Percentiles rank a stretch among this genome's conserved stretches.
phyloP scores from a whole-genome alignment of 2,329 filamentous ascomycete species.

The Neofusicoccum umdonicola region DNA sequence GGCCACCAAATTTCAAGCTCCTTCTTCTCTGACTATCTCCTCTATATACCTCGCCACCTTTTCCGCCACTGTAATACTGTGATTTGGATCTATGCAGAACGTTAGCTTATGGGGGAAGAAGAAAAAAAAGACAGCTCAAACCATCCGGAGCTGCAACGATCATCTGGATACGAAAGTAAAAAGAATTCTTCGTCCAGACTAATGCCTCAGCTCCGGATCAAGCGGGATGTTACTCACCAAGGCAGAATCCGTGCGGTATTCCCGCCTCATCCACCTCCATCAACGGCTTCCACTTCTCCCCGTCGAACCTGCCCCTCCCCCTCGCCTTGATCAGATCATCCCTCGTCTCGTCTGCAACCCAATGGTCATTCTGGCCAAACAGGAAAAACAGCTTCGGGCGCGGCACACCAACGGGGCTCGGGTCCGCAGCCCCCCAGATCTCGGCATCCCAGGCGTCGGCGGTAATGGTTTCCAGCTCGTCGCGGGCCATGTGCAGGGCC shows the following conservation, averaged over 20 bases:
- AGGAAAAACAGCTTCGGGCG: constrained; percentile 55
- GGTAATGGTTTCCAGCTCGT: constrained; percentile 58
- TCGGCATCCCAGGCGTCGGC: constrained; percentile 58
- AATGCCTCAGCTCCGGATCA: background rate
- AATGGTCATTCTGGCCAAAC: constrained; percentile 60
- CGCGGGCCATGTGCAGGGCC: constrained; percentile 57
- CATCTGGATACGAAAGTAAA: too few relatives aligned
- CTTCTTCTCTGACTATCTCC: constrained; percentile 33
- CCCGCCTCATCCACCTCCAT: constrained; percentile 58
- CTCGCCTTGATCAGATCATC: constrained; percentile 53
- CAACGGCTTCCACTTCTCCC: constrained; percentile 42
- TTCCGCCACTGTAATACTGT: constrained; percentile 49
- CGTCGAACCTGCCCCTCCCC: constrained; percentile 31
- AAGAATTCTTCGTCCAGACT: too few relatives aligned
- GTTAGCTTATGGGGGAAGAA: background rate
- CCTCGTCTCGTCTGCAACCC: constrained; percentile 59
- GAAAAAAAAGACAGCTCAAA: background rate
- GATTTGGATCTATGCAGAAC: constrained; percentile 34
- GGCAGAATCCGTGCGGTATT: constrained; percentile 60
- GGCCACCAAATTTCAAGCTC: background rate
- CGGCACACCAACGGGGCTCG: constrained; percentile 20
- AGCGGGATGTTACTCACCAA: constrained; percentile 42
- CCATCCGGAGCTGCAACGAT: too few relatives aligned
- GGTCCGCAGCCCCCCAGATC: constrained; percentile 54
- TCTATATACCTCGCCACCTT: constrained; percentile 50